Percentiles rank a stretch among this genome's conserved stretches.
Conservation (phyloP, 2,329 filamentous ascomycete genomes). For the Periconia macrospinosa region DNA sequence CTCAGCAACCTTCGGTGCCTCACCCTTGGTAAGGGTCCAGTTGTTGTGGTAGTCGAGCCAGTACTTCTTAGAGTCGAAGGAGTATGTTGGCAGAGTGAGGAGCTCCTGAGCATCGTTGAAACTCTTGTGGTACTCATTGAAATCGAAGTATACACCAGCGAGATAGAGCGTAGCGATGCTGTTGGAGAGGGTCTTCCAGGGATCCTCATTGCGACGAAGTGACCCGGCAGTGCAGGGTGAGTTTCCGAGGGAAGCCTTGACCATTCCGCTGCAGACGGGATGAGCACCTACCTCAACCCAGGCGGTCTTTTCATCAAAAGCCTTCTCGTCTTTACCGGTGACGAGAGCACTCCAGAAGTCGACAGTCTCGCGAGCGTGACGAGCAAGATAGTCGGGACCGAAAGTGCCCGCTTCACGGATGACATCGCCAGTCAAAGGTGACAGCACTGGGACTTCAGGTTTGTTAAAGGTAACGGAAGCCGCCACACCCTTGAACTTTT, state of each 20-base stretch:
- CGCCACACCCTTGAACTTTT: constrained; percentile 60
- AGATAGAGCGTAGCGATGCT: constrained; percentile 63
- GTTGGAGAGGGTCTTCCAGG: constrained; percentile 65
- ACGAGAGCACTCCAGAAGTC: constrained; percentile 67
- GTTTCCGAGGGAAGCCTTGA: constrained; percentile 64
- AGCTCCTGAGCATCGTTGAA: constrained; percentile 62
- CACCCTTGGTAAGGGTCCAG: constrained; percentile 71
- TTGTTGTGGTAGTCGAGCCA: constrained; percentile 73
- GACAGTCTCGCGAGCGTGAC: constrained; percentile 68
- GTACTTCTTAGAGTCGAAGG: constrained; percentile 72
- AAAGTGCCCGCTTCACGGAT: constrained; percentile 61
- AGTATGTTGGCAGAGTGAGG: constrained; percentile 68
- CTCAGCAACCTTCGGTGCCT: constrained; percentile 50
- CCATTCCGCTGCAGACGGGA: constrained; percentile 68
- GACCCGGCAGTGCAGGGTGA: constrained; percentile 61
- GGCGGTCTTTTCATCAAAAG: constrained; percentile 66
- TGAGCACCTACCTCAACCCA: constrained; percentile 78
- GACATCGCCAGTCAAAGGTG: constrained; percentile 65
- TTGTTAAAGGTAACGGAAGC: constrained; percentile 58
- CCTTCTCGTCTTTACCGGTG: constrained; percentile 59
- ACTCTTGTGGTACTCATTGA: constrained; percentile 69
- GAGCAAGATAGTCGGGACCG: constrained; percentile 64
- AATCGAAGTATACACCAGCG: constrained; percentile 66
- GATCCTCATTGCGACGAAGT: constrained; percentile 63
- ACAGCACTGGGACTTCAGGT: constrained; percentile 66